Base-by-base conservation (phyloP, 2,329 filamentous ascomycete genomes). In the Aspergillus phoenicis region DNA sequence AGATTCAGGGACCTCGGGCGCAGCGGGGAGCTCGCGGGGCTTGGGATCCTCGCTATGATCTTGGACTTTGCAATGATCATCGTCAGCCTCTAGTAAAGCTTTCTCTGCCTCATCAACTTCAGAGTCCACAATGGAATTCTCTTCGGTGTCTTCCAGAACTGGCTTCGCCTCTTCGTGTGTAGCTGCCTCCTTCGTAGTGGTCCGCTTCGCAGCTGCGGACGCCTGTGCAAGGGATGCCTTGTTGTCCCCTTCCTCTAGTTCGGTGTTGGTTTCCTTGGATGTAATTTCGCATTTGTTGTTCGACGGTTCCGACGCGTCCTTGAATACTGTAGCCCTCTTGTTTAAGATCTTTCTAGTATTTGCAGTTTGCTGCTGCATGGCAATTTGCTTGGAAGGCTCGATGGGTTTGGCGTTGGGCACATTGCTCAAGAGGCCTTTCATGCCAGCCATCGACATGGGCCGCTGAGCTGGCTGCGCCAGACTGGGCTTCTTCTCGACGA, bases 401-500 rank as follows among this genome's bases (percentile, higher is more conserved):
- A 69, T 65, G 20, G 69, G 68, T 49, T 74, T 75, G n/a, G 70
- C 52, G 62, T 67, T 72, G 53, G 71, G 66, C 51, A 67, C 68
- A 58, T 73, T 75, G 58, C 72, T 75, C 60, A 78, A 57, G 45
- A 77, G 52, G 64, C 73, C 74, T 65, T 78, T 81, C 57, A 79
- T 59, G 17, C 73, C 68, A 20, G 77, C 68, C 53, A 77, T 70
- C 22, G 75, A 77, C 47, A 84, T 68, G 28, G 85, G 84, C 61
- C 87, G 83, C 69, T 89, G 86, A n/a, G 86, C 85, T n/a, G 87
- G 87, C 66, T 85, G 83, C 41, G 80, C 76, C 48, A 85, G 75
- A 15, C 77, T 73, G 7, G 81, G 74, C 69, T 84, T 83, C 62
- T 77, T 80, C 22, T 79, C 71, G 59, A 75, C 62, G 30, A 64